Evolutionary conservation across 1,284 basidiomycete species (phyloP), one percentile per base, ranked within the genome.

Genomic region (Moesziomyces antarcticus): DNA sequence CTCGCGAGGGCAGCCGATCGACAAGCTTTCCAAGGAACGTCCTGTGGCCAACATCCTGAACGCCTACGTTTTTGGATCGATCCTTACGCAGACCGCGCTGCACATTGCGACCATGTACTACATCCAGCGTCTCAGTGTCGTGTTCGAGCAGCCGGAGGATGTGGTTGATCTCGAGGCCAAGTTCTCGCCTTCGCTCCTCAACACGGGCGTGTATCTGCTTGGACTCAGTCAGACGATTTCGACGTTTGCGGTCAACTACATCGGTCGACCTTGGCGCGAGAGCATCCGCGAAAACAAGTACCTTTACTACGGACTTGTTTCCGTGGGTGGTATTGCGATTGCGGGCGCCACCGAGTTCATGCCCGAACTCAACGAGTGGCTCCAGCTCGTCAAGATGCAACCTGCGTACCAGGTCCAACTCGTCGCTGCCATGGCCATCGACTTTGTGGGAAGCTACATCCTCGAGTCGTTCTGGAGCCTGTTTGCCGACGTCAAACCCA

Each of bases 341-440:
- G 67, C 74, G 0, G 79, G 78, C 7, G 80, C 75, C 8, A 59
- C 77, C 24, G 94, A 99, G 84, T 91, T 98, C 76, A 87, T 97
- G 82, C 96, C 97, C 1, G 97, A 99, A 85, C 84, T 98, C 72
- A 99, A 97, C 85, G 87, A 92, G 40, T 99, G 96, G 96, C 87
- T 99, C 45, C 96, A 99, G 85, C 91, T 99, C 42, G 94, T 97
- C 25, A 93, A 93, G 85, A 96, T 99, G 94, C 86, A 90, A 47
- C 82, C 84, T 33, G 80, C 86, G 43, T 93, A 96, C 60, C 78
- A 78, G 67, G 25, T 64, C 18, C 51, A 54, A 14, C 66, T 83
- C 24, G 64, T 81, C 1, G 43, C 43, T 13, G 88, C 90, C 46
- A 99, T 99, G 95, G 82, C 92, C 27, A 82, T 91, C 60, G 96